phyloP scores from a whole-genome alignment of 352 stramenopile species.

The Thraustochytrium striatum region DNA sequence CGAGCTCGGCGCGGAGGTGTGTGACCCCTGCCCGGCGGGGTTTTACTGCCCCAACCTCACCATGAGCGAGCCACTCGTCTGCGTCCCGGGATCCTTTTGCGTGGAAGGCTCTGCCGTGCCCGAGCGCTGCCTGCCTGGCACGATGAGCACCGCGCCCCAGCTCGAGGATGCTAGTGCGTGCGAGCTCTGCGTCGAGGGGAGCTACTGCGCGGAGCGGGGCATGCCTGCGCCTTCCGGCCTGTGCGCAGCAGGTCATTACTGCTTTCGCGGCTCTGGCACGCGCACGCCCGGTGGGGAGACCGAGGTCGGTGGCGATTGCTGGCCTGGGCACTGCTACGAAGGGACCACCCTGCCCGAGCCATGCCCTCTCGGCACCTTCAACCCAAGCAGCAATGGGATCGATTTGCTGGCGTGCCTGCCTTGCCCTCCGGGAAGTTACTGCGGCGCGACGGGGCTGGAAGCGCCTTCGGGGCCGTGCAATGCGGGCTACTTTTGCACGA shows the following conservation, averaged over 20 bases:
- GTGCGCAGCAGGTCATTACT: conserved; percentile 51
- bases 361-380: conserved; percentile 80
- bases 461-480: conserved; percentile 59
- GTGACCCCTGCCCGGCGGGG: conserved; percentile 61
- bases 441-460: conserved; percentile 58
- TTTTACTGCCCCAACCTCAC: conserved; percentile 65
- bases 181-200: conserved; percentile 66
- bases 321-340: conserved; percentile 44
- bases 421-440: conserved; percentile 57
- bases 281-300: no score
- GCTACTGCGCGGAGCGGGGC: not conserved
- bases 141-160: conserved; percentile 63
- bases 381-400: conserved; percentile 63
- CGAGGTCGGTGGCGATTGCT: not conserved
- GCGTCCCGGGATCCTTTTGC: conserved; percentile 71
- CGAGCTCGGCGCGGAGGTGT: not conserved
- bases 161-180: conserved; percentile 65
- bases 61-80: conserved; percentile 52
- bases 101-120: conserved; percentile 60
- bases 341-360: conserved; percentile 63
- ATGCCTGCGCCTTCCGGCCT: not conserved
- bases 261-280: conserved; percentile 50
- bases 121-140: conserved; percentile 61
- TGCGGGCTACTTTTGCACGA: conserved; percentile 72
- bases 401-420: conserved; percentile 64